These are phyloP conservation scores for Periglandula ipomoeae DNA, from an alignment of 2,329 filamentous ascomycete species.

Conservation along the genomic window DNA sequence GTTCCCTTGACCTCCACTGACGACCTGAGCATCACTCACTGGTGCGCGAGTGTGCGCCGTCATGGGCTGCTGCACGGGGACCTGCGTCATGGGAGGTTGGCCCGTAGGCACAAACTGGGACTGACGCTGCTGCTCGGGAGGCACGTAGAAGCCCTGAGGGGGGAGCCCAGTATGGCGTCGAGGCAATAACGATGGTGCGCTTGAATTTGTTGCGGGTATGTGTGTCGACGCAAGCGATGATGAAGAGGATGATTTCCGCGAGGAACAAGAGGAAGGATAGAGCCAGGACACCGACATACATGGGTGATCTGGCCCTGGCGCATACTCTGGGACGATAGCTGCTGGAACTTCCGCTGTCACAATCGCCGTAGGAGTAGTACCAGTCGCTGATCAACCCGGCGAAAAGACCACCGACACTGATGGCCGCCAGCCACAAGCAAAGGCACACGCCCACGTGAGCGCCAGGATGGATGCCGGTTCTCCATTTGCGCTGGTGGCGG, in stretches of 20 bases:
- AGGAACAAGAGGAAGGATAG: constrained; percentile 18
- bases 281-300: constrained; percentile 14
- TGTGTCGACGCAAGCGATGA: constrained; percentile 30
- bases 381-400: constrained; percentile 11
- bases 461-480: constrained; percentile 32
- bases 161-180: too few species aligned
- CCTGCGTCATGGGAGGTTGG: neutral
- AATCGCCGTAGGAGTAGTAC: constrained; percentile 1
- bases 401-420: constrained; percentile 17
- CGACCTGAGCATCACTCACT: too few species aligned
- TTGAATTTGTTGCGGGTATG: constrained; percentile 21
- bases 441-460: constrained; percentile 34
- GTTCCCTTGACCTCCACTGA: too few species aligned
- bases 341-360: constrained; percentile 4
- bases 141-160: neutral
- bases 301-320: neutral
- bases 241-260: constrained; percentile 30
- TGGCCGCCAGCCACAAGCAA: constrained; percentile 29
- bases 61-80: neutral
- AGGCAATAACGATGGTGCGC: too few species aligned
- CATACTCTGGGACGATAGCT: neutral
- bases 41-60: too few species aligned
- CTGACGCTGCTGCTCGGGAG: too few species aligned
- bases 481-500: constrained; percentile 21
- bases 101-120: too few species aligned